Percentiles rank a stretch among this genome's conserved stretches.
Conservation (phyloP, 2,329 filamentous ascomycete genomes). For the Ascochyta viciae-villosae region DNA sequence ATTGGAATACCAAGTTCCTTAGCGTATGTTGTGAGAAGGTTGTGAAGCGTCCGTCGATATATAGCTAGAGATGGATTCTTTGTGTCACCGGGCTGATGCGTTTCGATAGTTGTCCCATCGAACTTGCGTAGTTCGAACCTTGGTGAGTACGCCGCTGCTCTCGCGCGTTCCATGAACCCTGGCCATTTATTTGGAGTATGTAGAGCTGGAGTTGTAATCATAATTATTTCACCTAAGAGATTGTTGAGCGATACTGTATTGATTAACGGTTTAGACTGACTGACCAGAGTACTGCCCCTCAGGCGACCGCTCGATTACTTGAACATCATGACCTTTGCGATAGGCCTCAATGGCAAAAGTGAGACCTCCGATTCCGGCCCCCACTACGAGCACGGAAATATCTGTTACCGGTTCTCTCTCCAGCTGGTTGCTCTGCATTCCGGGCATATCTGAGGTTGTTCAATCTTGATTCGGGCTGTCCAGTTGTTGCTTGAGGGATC, state of each 20-base stretch:
- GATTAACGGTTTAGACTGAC: too few species aligned
- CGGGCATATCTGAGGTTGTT: not conserved
- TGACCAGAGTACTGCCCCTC: not conserved
- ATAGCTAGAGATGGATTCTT: not conserved
- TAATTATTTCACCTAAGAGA: not conserved
- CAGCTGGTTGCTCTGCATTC: not conserved
- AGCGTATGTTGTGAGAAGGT: not conserved
- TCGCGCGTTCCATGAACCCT: not conserved
- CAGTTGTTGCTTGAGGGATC: not conserved
- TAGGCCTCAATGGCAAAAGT: not conserved
- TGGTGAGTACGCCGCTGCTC: not conserved
- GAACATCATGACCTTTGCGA: not conserved
- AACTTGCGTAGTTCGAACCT: not conserved
- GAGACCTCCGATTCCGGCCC: not conserved
- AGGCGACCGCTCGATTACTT: not conserved
- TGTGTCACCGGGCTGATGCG: not conserved
- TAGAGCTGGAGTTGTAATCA: not conserved
- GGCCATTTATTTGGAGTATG: not conserved
- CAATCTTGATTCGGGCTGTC: not conserved
- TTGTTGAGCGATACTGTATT: not conserved
- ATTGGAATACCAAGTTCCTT: too few species aligned
- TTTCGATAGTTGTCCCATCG: not conserved
- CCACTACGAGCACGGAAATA: not conserved
- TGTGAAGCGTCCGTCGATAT: not conserved
- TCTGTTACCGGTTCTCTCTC: not conserved